Percentiles rank a stretch among this genome's conserved stretches.
phyloP scores from a whole-genome alignment of 108 stramenopile species.

The Poteriospumella lacustris region DNA sequence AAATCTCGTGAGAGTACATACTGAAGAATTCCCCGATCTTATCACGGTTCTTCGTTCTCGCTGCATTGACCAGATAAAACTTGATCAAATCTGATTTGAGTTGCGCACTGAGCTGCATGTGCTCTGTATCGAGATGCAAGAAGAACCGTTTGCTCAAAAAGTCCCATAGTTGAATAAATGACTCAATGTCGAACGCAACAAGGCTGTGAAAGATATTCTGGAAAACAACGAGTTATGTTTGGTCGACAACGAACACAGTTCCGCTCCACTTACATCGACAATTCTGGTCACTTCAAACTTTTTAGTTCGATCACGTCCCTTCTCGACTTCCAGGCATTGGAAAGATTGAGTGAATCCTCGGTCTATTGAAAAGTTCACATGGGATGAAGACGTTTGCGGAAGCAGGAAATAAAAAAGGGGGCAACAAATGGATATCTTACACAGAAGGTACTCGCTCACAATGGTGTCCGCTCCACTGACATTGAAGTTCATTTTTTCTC shows the following conservation, averaged over 20 bases:
- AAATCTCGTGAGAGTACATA: constrained; percentile 21
- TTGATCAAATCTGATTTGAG: constrained; percentile 30
- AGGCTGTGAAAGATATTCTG: neutral
- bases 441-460: constrained; percentile 17
- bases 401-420: neutral
- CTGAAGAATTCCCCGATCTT: constrained; percentile 15
- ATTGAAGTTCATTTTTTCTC: constrained; percentile 10
- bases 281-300: constrained; percentile 10
- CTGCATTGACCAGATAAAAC: constrained; percentile 21
- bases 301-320: constrained; percentile 4
- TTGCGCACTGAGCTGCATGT: neutral
- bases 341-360: constrained; percentile 25
- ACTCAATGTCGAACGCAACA: constrained; percentile 4
- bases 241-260: neutral
- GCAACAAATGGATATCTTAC: neutral
- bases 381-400: neutral
- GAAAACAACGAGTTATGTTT: neutral
- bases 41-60: neutral
- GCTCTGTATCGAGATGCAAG: constrained; percentile 22
- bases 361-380: neutral
- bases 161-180: constrained; percentile 9
- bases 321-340: constrained; percentile 3
- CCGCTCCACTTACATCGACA: neutral
- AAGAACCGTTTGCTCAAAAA: constrained; percentile 23
- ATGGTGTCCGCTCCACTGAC: neutral